Evolutionary conservation across 352 stramenopile genomes (phyloP).

Genomic region (Pythium rhizo-oryzae): DNA sequence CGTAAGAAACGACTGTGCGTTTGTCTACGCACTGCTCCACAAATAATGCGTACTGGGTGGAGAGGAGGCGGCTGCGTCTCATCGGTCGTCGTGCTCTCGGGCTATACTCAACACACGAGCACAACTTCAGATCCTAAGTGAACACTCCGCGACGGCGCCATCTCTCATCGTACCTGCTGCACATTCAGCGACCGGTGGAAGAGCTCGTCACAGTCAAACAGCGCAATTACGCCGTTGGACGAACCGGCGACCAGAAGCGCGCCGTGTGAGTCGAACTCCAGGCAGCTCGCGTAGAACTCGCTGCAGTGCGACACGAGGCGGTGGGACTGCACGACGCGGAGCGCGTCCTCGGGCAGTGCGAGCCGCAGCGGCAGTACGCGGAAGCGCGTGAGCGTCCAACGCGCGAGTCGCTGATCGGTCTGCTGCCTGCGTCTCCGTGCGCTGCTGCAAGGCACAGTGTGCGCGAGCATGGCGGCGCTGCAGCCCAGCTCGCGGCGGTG

Average conservation of each 20-base stretch:
- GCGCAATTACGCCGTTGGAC: slow-evolving; percentile 67
- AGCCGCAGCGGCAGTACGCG: slow-evolving; percentile 46
- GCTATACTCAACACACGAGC: not conserved
- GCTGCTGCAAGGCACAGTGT: slow-evolving; percentile 25
- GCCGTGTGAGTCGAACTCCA: slow-evolving; percentile 72
- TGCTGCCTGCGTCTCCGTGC: slow-evolving; percentile 34
- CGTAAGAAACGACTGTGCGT: not conserved
- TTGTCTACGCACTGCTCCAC: not conserved
- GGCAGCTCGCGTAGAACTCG: slow-evolving; percentile 65
- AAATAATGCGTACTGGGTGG: not conserved
- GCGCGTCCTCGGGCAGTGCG: slow-evolving; percentile 32
- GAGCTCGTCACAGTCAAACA: slow-evolving; percentile 84
- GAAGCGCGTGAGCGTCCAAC: slow-evolving; percentile 59
- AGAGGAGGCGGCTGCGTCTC: not conserved
- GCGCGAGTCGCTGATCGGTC: slow-evolving; percentile 50
- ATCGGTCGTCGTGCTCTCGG: not conserved
- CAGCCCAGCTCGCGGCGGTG: slow-evolving; percentile 46
- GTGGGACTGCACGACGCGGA: slow-evolving; percentile 19
- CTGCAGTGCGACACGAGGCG: slow-evolving; percentile 41
- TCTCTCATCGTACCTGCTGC: slow-evolving; percentile 31
- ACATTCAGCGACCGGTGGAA: slow-evolving; percentile 65
- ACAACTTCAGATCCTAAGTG: not conserved
- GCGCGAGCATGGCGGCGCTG: slow-evolving; percentile 12
- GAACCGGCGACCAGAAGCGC: slow-evolving; percentile 64
- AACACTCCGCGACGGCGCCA: too few relatives aligned